phyloP scores from a whole-genome alignment of 1,284 basidiomycete species.

The Xerocomus nothofagi region DNA sequence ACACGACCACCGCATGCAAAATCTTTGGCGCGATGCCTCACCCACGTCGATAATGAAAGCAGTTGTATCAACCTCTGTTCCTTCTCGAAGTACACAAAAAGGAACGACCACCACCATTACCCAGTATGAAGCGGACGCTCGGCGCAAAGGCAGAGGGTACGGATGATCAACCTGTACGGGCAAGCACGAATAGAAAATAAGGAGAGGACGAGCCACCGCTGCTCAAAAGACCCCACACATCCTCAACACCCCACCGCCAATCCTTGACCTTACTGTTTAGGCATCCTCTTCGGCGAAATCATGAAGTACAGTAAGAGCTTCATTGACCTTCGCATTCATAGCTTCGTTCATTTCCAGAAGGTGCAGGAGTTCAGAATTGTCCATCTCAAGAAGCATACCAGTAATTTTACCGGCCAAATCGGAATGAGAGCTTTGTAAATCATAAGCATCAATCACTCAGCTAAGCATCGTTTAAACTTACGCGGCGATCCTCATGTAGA shows the following conservation, averaged over 20 bases:
- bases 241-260: conserved; percentile 2
- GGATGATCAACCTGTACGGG: conserved; percentile 37
- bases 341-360: conserved; percentile 81
- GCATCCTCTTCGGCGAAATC: conserved; percentile 68
- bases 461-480: conserved; percentile 44
- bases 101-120: conserved; percentile 51
- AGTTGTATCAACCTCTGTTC: conserved; percentile 59
- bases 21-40: background rate
- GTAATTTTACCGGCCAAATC: conserved; percentile 97
- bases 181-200: conserved; percentile 21
- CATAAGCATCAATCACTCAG: conserved; percentile 16
- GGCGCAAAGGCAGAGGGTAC: conserved; percentile 36
- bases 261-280: conserved; percentile 3
- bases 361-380: conserved; percentile 86
- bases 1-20: background rate
- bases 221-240: conserved; percentile 28
- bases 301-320: conserved; percentile 80
- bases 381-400: conserved; percentile 97
- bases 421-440: conserved; percentile 58
- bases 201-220: conserved; percentile 36
- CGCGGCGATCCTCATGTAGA: conserved; percentile 86
- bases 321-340: conserved; percentile 84
- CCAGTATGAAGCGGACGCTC: conserved; percentile 39
- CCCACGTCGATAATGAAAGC: conserved; percentile 18
- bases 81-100: conserved; percentile 57